Percentiles rank a stretch among this genome's conserved stretches.
Evolutionary conservation across 805 yeast genomes (phyloP).

Genomic region (Cyberlindnera samutprakarnensis): DNA sequence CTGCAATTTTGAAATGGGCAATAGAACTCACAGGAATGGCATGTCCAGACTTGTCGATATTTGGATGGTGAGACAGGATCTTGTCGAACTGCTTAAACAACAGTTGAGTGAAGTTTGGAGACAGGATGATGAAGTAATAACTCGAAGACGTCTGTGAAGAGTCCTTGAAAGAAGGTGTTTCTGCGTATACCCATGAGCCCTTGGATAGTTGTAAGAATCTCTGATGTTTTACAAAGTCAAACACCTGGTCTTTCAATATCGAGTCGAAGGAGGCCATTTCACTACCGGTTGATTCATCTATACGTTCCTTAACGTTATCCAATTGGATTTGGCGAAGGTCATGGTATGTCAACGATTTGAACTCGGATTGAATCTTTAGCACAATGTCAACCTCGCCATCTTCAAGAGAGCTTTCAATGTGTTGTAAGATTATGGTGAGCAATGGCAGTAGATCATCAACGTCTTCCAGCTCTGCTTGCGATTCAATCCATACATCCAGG

Average conservation of each 20-base stretch:
- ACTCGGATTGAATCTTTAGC: conserved; percentile 38
- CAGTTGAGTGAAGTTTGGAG: conserved; percentile 58
- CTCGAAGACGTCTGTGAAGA: conserved; percentile 23
- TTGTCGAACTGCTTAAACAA: conserved; percentile 52
- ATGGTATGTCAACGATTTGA: conserved; percentile 36
- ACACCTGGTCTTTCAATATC: conserved; percentile 47
- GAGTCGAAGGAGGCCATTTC: conserved; percentile 42
- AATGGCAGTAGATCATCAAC: conserved; percentile 41
- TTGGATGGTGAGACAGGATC: conserved; percentile 42
- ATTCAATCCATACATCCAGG: conserved; percentile 56
- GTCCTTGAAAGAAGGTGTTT: conserved; percentile 35
- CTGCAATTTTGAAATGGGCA: conserved; percentile 39
- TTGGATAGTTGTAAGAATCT: conserved; percentile 61
- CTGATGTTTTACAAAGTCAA: conserved; percentile 69
- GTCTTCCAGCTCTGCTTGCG: conserved; percentile 48
- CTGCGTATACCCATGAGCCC: conserved; percentile 77
- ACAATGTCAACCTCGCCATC: conserved; percentile 20
- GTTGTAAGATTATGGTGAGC: conserved; percentile 29
- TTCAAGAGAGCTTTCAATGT: conserved; percentile 21
- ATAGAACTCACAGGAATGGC: conserved; percentile 48
- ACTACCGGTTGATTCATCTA: conserved; percentile 35
- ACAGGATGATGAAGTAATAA: conserved; percentile 49
- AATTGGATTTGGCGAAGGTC: conserved; percentile 52
- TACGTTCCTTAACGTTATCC: conserved; percentile 28
- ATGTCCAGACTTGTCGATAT: conserved; percentile 49